Base-by-base conservation (phyloP, 768 basidiomycete genomes). In the Rhizopogon rudus region DNA sequence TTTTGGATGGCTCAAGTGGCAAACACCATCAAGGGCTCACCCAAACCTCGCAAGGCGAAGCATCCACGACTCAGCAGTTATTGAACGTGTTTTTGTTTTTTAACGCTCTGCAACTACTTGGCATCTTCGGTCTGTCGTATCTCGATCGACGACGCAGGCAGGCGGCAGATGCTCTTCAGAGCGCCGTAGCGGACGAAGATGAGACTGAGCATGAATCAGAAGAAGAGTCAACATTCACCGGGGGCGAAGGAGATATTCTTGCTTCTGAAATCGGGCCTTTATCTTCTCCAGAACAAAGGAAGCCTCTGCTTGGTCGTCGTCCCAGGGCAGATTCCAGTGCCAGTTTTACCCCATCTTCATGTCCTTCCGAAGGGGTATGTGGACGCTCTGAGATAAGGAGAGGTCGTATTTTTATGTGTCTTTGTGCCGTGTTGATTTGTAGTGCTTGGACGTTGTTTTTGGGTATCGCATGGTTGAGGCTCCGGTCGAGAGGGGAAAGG, bases 381-480 rank as follows among this genome's bases (percentile, higher is more conserved):
- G 67, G 66, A 40, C 60, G 54, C 52, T 64, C 65, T 45, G 78
- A 82, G 64, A 67, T 62, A 33, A 65, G 69, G 57, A 70, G 86
- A 41, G 88, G 88, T 1, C 61, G 73, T 55, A 17, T 81, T 0
- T 86, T 82, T 56, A 74, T 78, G 28, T 60, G 69, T 33, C 57
- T 80, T 25, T 77, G 75, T 43, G 72, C 58, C 16, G 48, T 60
- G 2, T 62, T 84, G 35, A 76, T 87, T 9, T 60, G 78, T 14
- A 67, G 63, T 45, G 80, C 84, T 5, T 90, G 87, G 88, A 62
- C 78, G 37, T 65, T 88, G 57, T 88, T 88, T 67, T 70, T 89
- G 62, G 73, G 63, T 9, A 86, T 82, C 16, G 86, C 84, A 0
- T 84, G 77, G 77, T 64, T 77, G 52, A 80, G 78, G 60, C 67